Evolutionary conservation across 2,329 filamentous ascomycete species (phyloP), one percentile per base, ranked within the genome.

Genomic region (Geosmithia putterillii): DNA sequence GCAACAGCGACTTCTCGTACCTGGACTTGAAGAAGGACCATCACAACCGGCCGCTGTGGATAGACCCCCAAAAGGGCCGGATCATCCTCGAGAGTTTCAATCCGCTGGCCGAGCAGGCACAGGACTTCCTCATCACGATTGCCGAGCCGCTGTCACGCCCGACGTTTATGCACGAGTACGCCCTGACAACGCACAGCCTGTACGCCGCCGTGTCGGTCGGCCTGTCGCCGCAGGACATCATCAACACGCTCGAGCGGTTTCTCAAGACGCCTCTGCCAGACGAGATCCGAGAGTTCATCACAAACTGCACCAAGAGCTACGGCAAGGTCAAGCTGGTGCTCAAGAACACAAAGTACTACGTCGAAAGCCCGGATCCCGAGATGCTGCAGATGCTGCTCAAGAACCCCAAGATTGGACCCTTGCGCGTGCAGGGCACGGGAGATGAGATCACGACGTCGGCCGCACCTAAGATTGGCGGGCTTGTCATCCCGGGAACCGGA

Each of bases 11-110:
- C 62, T 92, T 92, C 60, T 89, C 86, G 41, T 83, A 83, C 50
- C 72, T 95, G 34, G 70, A 77, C 34, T 69, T 95, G 50, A 96
- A 95, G 63, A 78, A 83, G 3, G 90, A 96, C 60, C 88, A 94
- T 65, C 78, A 81, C 49, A 87, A 89, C 56, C 81, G 92, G 15
- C 92, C 92, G 15, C 73, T 96, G 46, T 96, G 88, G 86, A 92
- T 98, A 52, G 88, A 95, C 58, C 86, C 88, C 2, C 70, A 82
- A 40, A 86, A 84, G 57, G 88, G 86, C 32, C 81, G 83, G 49
- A 92, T 96, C 57, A 92, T 94, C 23, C 71, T 96, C 38, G 90
- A 98, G 69, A 94, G 88, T 53, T 96, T 95, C 66, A 90, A 86
- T 42, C 85, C 89, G 2, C 70, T 92, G 45, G 88, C 90, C 45